Percentiles rank a stretch among this genome's conserved stretches.
phyloP scores from a whole-genome alignment of 768 basidiomycete genomes.

The Boletus rubescentipes region DNA sequence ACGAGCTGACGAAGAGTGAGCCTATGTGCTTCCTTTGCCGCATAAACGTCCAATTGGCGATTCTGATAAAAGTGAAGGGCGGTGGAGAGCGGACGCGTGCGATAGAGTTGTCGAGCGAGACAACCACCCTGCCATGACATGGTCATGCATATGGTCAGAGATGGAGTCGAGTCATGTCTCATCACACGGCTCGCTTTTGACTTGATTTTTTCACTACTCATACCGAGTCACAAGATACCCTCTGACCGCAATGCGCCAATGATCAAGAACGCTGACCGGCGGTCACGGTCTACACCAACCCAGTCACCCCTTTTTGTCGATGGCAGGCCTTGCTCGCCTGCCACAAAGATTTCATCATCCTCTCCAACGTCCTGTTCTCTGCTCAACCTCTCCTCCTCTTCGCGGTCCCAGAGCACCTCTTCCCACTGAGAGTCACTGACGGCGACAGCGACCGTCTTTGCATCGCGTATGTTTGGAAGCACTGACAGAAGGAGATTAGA shows the following conservation, averaged over 20 bases:
- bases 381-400: constrained; percentile 50
- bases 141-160: constrained; percentile 9
- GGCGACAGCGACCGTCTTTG: constrained; percentile 74
- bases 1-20: constrained; percentile 81
- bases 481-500: constrained; percentile 75
- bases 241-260: constrained; percentile 75
- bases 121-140: constrained; percentile 27
- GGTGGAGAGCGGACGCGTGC: constrained; percentile 33
- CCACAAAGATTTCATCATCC: constrained; percentile 54
- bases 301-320: constrained; percentile 61
- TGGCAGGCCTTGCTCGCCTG: constrained; percentile 55
- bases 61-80: constrained; percentile 78
- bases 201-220: too few species aligned
- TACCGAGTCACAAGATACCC: constrained; percentile 49
- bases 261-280: constrained; percentile 76
- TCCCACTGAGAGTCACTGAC: constrained; percentile 80
- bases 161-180: background rate
- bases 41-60: constrained; percentile 77
- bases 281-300: constrained; percentile 76
- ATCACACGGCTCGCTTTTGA: background rate
- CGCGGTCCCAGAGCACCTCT: constrained; percentile 74
- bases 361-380: constrained; percentile 20
- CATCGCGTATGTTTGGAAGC: constrained; percentile 69
- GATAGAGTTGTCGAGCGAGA: constrained; percentile 5
- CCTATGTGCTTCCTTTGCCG: constrained; percentile 66